These are phyloP conservation scores for Eimeria maxima DNA, from an alignment of 169 alveolate genomes.

Conservation along the genomic window DNA sequence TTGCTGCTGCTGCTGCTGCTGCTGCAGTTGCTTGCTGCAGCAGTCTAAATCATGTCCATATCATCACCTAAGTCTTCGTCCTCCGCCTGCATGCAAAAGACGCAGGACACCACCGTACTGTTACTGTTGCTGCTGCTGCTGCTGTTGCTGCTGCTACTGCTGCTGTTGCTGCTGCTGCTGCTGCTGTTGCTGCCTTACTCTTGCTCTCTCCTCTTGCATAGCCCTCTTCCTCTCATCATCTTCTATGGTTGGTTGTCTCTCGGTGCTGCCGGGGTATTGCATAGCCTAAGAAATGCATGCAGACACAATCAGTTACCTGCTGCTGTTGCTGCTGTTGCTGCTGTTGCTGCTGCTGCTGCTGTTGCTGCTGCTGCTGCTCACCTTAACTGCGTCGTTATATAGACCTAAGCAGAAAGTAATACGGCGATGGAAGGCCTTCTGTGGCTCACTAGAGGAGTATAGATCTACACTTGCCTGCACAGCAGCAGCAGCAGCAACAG, in stretches of 20 bases:
- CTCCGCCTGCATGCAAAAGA: constrained; percentile 65
- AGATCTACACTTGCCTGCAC: constrained; percentile 89
- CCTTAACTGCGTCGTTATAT: constrained; percentile 96
- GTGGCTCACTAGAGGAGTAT: constrained; percentile 94
- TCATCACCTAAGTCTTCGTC: constrained; percentile 72
- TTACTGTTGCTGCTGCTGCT: not conserved
- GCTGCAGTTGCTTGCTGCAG: not conserved
- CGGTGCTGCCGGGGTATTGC: constrained; percentile 85
- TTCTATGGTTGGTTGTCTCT: not conserved
- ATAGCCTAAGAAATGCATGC: constrained; percentile 71
- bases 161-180: constrained; percentile 17
- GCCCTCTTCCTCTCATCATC: constrained; percentile 70
- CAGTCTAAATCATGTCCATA: constrained; percentile 25
- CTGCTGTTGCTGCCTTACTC: constrained; percentile 52
- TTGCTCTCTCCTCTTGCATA: constrained; percentile 64
- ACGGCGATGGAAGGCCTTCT: constrained; percentile 93
- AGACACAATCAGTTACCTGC: not conserved
- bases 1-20: not conserved
- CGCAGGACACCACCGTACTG: not conserved
- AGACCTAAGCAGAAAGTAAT: constrained; percentile 96
- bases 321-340: not conserved
- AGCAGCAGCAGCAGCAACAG: constrained; percentile 12
- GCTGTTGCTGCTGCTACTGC: not conserved
- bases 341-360: not conserved
- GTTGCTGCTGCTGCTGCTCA: constrained; percentile 34